A percentile compares a stretch with the other conserved stretches of the same genome.
phyloP scores from a whole-genome alignment of 768 basidiomycete genomes.

The Daedaleopsis nitida region DNA sequence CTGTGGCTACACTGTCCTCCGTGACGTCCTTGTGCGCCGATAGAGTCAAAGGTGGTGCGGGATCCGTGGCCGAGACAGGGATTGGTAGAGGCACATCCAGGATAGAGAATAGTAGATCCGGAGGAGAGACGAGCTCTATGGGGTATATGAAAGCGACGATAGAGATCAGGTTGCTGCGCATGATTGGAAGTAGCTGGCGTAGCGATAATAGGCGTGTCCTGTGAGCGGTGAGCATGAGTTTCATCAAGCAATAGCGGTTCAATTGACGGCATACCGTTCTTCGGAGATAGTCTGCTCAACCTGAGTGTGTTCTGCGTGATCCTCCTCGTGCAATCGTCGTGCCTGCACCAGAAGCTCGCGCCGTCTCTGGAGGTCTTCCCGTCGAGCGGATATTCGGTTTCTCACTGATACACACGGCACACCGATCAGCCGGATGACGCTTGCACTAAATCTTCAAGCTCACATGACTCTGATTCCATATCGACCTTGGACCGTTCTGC shows the following conservation, averaged over 20 bases:
- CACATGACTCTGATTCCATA: conserved; percentile 20
- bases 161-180: conserved; percentile 66
- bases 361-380: conserved; percentile 46
- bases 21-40: conserved; percentile 69
- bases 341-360: conserved; percentile 49
- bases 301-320: conserved; percentile 44
- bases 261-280: conserved; percentile 9
- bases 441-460: neutral
- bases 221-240: conserved; percentile 22
- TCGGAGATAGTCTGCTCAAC: conserved; percentile 17
- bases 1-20: conserved; percentile 86
- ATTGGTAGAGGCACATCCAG: conserved; percentile 90
- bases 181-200: conserved; percentile 49
- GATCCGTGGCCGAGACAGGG: conserved; percentile 69
- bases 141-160: conserved; percentile 81
- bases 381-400: conserved; percentile 44
- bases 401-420: conserved; percentile 37
- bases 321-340: conserved; percentile 38
- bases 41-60: conserved; percentile 79
- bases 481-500: conserved; percentile 15
- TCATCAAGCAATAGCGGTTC: conserved; percentile 8
- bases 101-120: conserved; percentile 89
- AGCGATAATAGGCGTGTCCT: conserved; percentile 54
- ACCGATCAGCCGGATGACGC: neutral
- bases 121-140: conserved; percentile 81